Evolutionary conservation across 148 eudicot species (phyloP).

Genomic region (Pouteria glomerata): DNA sequence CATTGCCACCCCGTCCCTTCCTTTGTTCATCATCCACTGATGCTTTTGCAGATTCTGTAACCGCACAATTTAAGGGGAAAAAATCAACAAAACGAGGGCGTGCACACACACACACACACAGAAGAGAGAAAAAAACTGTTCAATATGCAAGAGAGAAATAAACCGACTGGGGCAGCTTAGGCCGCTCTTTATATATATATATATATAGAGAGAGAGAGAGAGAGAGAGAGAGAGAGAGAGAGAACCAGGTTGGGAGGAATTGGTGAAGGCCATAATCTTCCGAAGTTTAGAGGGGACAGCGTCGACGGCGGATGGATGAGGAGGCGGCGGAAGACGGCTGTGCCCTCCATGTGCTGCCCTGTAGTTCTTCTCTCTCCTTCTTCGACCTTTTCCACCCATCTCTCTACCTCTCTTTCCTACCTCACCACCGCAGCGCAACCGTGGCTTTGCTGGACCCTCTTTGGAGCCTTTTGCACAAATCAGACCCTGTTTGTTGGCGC

Average conservation of each 20-base stretch:
- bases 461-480: not conserved
- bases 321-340: conserved; percentile 74
- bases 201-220: conserved; percentile 7
- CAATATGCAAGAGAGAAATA: too few relatives aligned
- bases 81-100: too few relatives aligned
- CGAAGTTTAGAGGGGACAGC: conserved; percentile 83
- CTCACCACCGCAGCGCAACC: not conserved
- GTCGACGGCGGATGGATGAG: conserved; percentile 47
- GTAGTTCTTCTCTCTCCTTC: conserved; percentile 87
- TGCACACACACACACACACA: too few relatives aligned
- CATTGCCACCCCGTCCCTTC: not conserved
- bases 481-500: not conserved
- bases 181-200: not conserved
- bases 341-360: conserved; percentile 65
- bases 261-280: conserved; percentile 38
- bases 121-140: too few relatives aligned
- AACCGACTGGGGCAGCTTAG: too few relatives aligned
- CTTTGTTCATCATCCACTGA: conserved; percentile 16
- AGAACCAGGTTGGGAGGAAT: conserved; percentile 10
- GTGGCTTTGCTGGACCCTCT: conserved; percentile 1
- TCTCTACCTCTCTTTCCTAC: conserved; percentile 3
- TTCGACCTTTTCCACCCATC: conserved; percentile 75
- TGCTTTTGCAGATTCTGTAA: conserved; percentile 19
- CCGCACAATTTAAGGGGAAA: too few relatives aligned
- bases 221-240: conserved; percentile 11